Evolutionary conservation across 2,329 filamentous ascomycete genomes (phyloP), one percentile per base, ranked within the genome.

Genomic region (Alternaria ventricosa): DNA sequence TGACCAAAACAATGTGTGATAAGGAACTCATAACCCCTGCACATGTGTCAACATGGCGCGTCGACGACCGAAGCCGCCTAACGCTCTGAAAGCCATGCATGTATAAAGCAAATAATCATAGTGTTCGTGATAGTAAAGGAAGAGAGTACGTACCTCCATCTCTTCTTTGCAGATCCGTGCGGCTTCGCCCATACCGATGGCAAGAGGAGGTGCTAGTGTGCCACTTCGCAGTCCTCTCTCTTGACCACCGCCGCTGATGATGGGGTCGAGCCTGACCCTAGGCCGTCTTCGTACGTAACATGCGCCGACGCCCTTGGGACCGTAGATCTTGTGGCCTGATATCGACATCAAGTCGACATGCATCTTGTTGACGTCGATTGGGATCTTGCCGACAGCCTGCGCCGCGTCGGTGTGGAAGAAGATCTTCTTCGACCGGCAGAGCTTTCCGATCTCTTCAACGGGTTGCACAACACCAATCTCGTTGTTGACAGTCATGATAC

Each of bases 381-480:
- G 93, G 54, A 99, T 97, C 85, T 99, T 99, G 77, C 96, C 96
- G n/a, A 98, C 94, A 15, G 96, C 96, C 83, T 99, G 96, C 1
- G 96, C 96, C 55, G 87, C 96, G 80, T 99, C 96, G 23, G 94
- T 97, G 83, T 99, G 96, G 88, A 99, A 99, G 82, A 97, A 99
- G 47, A 97, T 86, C 85, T 97, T 97, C 82, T 93, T 96, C 58
- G 89, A 87, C 55, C 96, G 89, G 82, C 96, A 99, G 13, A 99
- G 85, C 82, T 91, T 92, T 75, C 96, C 96, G 78, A 99, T 99
- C 83, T 97, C 89, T 73, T 93, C 92, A 62, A 99, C 83, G 1
- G 96, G 96, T 81, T 99, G 96, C 62, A 99, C 96, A n/a, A 99
- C 96, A 76, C 96, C 96, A 75, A 99, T 98, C 83, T 99, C 96